Conservation (phyloP, 2,329 filamentous ascomycete species). For the Colletotrichum sp. region DNA sequence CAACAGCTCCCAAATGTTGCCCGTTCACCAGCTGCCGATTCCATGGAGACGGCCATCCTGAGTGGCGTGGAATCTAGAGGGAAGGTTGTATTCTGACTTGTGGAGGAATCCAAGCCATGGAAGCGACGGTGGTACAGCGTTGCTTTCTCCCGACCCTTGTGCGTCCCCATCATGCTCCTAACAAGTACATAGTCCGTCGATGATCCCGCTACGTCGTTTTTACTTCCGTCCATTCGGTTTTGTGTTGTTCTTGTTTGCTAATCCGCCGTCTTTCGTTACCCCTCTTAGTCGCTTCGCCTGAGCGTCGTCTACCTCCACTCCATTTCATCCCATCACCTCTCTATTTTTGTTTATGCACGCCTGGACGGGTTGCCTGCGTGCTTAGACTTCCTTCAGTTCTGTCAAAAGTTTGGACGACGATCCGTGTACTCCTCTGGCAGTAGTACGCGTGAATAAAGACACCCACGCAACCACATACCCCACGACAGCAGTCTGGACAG, state of each 20-base stretch:
- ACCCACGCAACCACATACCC: background rate
- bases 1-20: background rate
- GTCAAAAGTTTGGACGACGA: background rate
- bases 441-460: background rate
- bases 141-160: background rate
- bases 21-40: background rate
- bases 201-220: background rate
- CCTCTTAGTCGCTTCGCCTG: background rate
- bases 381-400: background rate
- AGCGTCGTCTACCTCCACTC: background rate
- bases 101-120: background rate
- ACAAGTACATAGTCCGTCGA: background rate
- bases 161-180: background rate
- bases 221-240: background rate
- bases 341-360: background rate
- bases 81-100: background rate
- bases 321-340: background rate
- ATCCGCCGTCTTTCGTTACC: background rate
- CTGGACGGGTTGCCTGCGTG: background rate
- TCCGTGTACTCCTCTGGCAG: background rate
- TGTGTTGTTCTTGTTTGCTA: background rate
- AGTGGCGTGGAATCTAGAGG: background rate
- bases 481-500: background rate
- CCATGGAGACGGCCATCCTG: background rate
- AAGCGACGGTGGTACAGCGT: background rate